phyloP scores from a whole-genome alignment of 1,284 basidiomycete species.

The Austropuccinia psidii region DNA sequence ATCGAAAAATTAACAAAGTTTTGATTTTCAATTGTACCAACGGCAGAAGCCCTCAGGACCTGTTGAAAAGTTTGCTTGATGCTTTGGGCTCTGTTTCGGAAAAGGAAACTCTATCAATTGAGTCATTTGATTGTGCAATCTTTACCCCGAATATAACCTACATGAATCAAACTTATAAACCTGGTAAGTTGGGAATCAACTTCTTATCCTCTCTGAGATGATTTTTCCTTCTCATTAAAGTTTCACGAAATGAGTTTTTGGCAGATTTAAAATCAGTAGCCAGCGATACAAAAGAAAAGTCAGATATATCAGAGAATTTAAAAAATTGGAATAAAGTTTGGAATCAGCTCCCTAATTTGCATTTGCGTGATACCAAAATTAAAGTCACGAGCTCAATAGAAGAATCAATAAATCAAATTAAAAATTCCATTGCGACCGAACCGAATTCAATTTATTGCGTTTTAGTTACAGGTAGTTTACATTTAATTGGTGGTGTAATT shows the following conservation, averaged over 20 bases:
- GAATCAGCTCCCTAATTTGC: too few species aligned
- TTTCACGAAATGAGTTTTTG: too few species aligned
- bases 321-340: too few species aligned
- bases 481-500: constrained; percentile 88
- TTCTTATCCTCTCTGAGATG: too few species aligned
- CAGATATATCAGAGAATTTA: constrained; percentile 67
- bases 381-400: constrained; percentile 82
- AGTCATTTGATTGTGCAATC: constrained; percentile 72
- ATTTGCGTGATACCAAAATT: too few species aligned
- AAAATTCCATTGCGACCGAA: too few species aligned
- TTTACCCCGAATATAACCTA: constrained; percentile 98
- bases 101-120: not conserved
- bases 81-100: constrained; percentile 44
- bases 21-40: constrained; percentile 95
- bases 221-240: not conserved
- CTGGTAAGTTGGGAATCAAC: too few species aligned
- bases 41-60: constrained; percentile 68
- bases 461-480: constrained; percentile 83
- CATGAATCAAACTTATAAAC: constrained; percentile 62
- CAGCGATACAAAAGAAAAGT: constrained; percentile 59
- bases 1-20: not conserved
- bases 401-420: constrained; percentile 66
- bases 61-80: constrained; percentile 61
- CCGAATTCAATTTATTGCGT: too few species aligned
- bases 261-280: constrained; percentile 45